Evolutionary conservation across 495 filamentous ascomycete species (phyloP), one percentile per base, ranked within the genome.

Genomic region (Thermothielavioides terrestris): DNA sequence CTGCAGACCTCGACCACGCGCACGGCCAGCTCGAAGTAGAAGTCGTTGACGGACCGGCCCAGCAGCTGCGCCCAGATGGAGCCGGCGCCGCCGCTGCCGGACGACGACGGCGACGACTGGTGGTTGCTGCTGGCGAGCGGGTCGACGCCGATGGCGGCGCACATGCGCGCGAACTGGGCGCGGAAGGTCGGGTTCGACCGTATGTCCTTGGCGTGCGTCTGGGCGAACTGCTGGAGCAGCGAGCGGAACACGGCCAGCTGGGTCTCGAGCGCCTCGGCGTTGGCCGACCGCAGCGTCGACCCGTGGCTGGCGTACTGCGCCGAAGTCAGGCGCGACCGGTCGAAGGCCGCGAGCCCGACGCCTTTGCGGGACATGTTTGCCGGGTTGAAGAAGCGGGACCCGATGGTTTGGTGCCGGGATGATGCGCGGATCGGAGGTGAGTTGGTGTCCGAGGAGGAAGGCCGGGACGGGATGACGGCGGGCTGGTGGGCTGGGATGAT

Each of bases 131-230:
- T 85, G 15, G 88, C 88, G 1, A 97, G 74, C 0, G 92, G 92
- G 64, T 98, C 94, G 7, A 98, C 90, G 10, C 92, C 92, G 57
- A 98, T 94, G 46, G 91, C 87, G 58, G 88, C 82, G 69, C 92
- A 98, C 94, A 98, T 97, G 56, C 91, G 86, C 5, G 92, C 92
- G 63, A 98, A 98, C 71, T 97, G 90, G 14, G 89, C 88, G 25
- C 94, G 88, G 68, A 98, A 98, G 1, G 80, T 82, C 10, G 94
- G 92, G 65, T 95, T 89, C 3, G 89, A 94, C 52, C 89, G 88
- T 55, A 98, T 98, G 59, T 89, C 90, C 61, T 89, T 89, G 52
- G 83, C 86, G 70, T 98, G 92, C 37, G 89, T 92, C 49, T 86
- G 73, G n/a, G 89, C 86, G 67, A 97, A 98, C 60, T 88, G 86